These are phyloP conservation scores for Candolleomyces eurysporus DNA, from an alignment of 768 basidiomycete genomes.

Conservation along the genomic window DNA sequence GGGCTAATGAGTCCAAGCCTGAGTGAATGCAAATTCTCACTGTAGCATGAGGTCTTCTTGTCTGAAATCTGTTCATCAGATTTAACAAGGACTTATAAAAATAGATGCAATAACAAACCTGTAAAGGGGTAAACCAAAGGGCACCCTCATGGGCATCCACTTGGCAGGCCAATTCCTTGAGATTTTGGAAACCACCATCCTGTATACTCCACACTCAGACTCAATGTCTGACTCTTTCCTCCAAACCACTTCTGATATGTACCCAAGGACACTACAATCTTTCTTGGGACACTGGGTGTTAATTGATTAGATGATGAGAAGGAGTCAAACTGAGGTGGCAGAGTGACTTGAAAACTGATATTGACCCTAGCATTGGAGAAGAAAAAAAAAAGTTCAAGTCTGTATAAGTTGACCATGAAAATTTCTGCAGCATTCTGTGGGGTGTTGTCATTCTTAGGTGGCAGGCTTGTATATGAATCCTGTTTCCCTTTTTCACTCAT, in stretches of 20 bases:
- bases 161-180: too few relatives aligned
- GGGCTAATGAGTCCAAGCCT: too few relatives aligned
- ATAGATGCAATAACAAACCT: too few relatives aligned
- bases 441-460: conserved; percentile 56
- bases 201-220: conserved; percentile 30
- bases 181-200: conserved; percentile 42
- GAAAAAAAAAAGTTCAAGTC: background rate
- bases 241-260: conserved; percentile 29
- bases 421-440: background rate
- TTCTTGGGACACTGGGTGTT: conserved; percentile 44
- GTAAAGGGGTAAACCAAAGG: too few relatives aligned
- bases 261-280: conserved; percentile 46
- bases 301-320: conserved; percentile 47
- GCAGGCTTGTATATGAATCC: conserved; percentile 52
- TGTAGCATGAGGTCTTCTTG: too few relatives aligned
- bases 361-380: conserved; percentile 49
- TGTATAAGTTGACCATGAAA: background rate
- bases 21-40: too few relatives aligned
- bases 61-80: too few relatives aligned
- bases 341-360: conserved; percentile 19
- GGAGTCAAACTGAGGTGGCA: conserved; percentile 58
- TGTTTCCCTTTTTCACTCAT: background rate
- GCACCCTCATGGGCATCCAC: too few relatives aligned
- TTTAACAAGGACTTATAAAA: too few relatives aligned
- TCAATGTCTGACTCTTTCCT: conserved; percentile 13